Evolutionary conservation across 805 yeast genomes (phyloP).

Genomic region (Saccharomycopsis sp.): DNA sequence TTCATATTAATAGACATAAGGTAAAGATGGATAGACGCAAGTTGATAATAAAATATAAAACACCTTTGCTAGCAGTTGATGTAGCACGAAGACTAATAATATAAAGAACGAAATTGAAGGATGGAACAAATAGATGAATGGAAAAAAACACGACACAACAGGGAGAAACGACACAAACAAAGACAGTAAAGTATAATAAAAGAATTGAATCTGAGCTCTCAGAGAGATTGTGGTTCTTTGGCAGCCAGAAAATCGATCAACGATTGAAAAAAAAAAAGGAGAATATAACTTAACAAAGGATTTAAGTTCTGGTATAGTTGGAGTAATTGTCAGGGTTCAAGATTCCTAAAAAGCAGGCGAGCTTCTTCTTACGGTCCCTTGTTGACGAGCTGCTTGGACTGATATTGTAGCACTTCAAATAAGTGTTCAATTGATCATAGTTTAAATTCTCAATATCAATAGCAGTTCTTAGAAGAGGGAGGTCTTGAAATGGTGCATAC

Average conservation of each 20-base stretch:
- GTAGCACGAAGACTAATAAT: not conserved
- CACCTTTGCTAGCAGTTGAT: not conserved
- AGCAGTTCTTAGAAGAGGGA: conserved; percentile 17
- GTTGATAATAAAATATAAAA: too few species aligned
- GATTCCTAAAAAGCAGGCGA: conserved; percentile 18
- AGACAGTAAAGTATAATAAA: not conserved
- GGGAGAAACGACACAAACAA: not conserved
- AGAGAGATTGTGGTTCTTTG: not conserved
- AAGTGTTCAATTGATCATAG: conserved; percentile 10
- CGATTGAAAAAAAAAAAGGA: not conserved
- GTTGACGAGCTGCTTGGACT: not conserved
- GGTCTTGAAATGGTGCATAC: conserved; percentile 11
- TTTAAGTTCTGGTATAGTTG: conserved; percentile 5
- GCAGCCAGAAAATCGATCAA: not conserved
- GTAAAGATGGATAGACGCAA: not conserved
- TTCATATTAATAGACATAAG: not conserved
- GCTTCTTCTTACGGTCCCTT: conserved; percentile 11
- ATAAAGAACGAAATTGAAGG: not conserved
- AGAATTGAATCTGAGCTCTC: not conserved
- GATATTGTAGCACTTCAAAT: conserved; percentile 12
- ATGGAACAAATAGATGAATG: too few species aligned
- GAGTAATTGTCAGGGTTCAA: conserved; percentile 18
- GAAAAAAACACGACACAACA: not conserved
- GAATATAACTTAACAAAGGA: not conserved
- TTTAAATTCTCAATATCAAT: conserved; percentile 17